Conservation (phyloP, 495 filamentous ascomycete genomes). For the Emericellopsis terricola region DNA sequence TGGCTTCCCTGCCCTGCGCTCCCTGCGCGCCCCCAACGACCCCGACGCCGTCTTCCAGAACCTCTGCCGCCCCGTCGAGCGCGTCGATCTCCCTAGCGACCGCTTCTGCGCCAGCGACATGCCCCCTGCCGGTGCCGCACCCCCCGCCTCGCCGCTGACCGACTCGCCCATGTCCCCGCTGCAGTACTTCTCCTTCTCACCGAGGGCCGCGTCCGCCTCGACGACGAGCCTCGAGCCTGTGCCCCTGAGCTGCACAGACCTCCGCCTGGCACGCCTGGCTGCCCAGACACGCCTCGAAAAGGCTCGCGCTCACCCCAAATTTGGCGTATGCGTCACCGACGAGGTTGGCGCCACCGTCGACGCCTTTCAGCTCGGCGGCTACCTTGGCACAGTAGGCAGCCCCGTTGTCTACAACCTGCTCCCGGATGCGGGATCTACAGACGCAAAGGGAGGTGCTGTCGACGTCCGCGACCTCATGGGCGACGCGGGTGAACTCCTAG, state of each 20-base stretch:
- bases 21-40: constrained; percentile 55
- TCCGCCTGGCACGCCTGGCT: constrained; percentile 30
- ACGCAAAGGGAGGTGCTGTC: constrained; percentile 35
- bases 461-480: constrained; percentile 31
- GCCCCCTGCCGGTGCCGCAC: constrained; percentile 6
- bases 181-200: constrained; percentile 2
- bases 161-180: constrained; percentile 9
- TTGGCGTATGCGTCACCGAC: constrained; percentile 31
- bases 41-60: constrained; percentile 54
- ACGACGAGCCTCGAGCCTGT: constrained; percentile 5
- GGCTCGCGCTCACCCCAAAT: constrained; percentile 31
- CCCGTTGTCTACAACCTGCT: constrained; percentile 37
- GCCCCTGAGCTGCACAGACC: constrained; percentile 21
- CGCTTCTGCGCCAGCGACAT: constrained; percentile 15
- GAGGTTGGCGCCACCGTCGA: constrained; percentile 26
- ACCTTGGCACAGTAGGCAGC: constrained; percentile 37
- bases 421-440: constrained; percentile 36
- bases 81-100: constrained; percentile 16
- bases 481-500: constrained; percentile 22
- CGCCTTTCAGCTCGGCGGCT: constrained; percentile 32
- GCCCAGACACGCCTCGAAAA: constrained; percentile 40
- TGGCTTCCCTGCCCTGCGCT: constrained; percentile 53
- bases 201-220: constrained; percentile 6
- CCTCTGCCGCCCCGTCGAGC: constrained; percentile 40
- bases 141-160: constrained; percentile 8